A percentile compares a stretch with the other conserved stretches of the same genome.
Evolutionary conservation across 257 asterid genomes (phyloP).

Genomic region (Solanum tarapatanum): DNA sequence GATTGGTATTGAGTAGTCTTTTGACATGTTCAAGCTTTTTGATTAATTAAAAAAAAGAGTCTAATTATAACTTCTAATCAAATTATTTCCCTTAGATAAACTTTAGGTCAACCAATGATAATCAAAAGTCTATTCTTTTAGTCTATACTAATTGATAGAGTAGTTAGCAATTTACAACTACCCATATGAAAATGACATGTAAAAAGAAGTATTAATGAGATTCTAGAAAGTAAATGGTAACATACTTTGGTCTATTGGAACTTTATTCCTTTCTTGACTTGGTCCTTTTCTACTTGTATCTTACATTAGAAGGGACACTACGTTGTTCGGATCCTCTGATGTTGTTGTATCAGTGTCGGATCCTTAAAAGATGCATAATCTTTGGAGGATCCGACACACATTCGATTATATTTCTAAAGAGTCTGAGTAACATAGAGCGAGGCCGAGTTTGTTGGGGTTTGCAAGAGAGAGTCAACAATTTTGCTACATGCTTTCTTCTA

Average conservation of each 20-base stretch:
- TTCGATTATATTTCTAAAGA: not conserved
- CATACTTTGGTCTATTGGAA: not conserved
- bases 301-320: not conserved
- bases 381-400: not conserved
- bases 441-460: not conserved
- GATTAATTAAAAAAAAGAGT: not conserved
- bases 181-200: not conserved
- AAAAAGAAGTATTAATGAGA: not conserved
- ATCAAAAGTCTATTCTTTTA: not conserved
- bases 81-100: not conserved
- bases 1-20: not conserved
- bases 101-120: not conserved
- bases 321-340: not conserved
- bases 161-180: not conserved
- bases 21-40: not conserved
- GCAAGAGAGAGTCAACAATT: not conserved
- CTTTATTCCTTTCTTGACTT: not conserved
- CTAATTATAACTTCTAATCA: not conserved
- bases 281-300: not conserved
- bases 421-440: not conserved
- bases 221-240: not conserved
- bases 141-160: not conserved
- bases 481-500: not conserved
- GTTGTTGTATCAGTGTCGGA: not conserved
- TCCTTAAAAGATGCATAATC: not conserved